A percentile compares a stretch with the other conserved stretches of the same genome.
Evolutionary conservation across 2,329 filamentous ascomycete species (phyloP).

Genomic region (Fusarium albidum): DNA sequence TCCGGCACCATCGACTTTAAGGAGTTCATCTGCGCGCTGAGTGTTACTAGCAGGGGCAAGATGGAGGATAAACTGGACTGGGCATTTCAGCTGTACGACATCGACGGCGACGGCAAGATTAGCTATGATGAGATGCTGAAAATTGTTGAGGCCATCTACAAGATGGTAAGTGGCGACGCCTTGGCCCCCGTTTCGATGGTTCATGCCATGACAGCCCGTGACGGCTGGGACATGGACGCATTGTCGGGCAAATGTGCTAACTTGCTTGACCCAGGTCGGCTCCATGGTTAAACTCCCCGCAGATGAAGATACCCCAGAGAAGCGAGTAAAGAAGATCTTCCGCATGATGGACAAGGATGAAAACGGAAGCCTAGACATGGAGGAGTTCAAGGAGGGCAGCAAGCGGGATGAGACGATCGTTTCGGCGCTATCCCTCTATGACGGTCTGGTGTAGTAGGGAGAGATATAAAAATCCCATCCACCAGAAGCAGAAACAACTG

Average conservation of each 20-base stretch:
- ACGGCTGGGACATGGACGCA: too few species aligned
- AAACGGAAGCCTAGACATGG: constrained; percentile 95
- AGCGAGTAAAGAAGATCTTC: constrained; percentile 98
- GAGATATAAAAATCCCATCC: not conserved
- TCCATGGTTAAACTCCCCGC: constrained; percentile 99
- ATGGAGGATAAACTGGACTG: constrained; percentile 99
- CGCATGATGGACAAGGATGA: constrained; percentile 99
- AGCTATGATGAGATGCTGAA: constrained; percentile 99
- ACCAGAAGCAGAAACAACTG: constrained; percentile 14
- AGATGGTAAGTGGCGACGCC: constrained; percentile 75
- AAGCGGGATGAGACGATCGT: constrained; percentile 99
- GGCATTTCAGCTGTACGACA: constrained; percentile 99
- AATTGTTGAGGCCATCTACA: constrained; percentile 99
- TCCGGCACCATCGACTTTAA: constrained; percentile 99
- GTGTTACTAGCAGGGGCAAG: constrained; percentile 95
- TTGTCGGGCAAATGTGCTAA: constrained; percentile 12
- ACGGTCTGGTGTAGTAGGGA: constrained; percentile 78
- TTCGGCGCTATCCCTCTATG: constrained; percentile 93
- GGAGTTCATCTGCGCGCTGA: constrained; percentile 98
- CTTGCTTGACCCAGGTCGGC: constrained; percentile 74
- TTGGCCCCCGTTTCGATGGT: not conserved
- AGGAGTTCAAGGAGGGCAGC: constrained; percentile 98
- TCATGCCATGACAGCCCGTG: too few species aligned
- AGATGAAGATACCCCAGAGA: constrained; percentile 98
- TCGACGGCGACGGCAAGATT: constrained; percentile 98